Conservation (phyloP, 192 early-diverging fungal genomes). For the Umbelopsis isabellina region DNA sequence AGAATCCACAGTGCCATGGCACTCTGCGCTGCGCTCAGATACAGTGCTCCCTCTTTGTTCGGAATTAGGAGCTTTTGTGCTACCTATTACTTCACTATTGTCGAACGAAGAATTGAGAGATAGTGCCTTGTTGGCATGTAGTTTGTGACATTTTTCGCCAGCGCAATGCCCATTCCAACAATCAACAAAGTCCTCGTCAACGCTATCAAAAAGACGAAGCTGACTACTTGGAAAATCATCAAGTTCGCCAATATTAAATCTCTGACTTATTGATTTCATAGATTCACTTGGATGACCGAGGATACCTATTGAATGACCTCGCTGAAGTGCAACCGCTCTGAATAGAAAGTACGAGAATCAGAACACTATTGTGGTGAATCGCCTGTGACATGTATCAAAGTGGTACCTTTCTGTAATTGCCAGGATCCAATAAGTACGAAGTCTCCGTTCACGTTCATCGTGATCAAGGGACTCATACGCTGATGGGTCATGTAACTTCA, state of each 20-base stretch:
- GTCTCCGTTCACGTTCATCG: slow-evolving; percentile 14
- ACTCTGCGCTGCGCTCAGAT: too few species aligned
- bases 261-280: slow-evolving; percentile 1
- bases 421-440: slow-evolving; percentile 9
- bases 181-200: slow-evolving; percentile 24
- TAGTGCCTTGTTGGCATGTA: neutral
- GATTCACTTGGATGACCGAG: slow-evolving; percentile 9
- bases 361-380: neutral
- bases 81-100: neutral
- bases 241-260: slow-evolving; percentile 15
- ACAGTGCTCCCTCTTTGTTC: neutral
- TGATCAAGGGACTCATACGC: slow-evolving; percentile 1
- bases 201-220: slow-evolving; percentile 9
- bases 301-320: slow-evolving; percentile 17
- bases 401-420: slow-evolving; percentile 15
- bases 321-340: slow-evolving; percentile 8
- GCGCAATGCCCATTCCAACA: slow-evolving; percentile 19
- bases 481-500: neutral
- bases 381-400: neutral
- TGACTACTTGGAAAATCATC: slow-evolving; percentile 12
- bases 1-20: neutral
- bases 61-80: neutral
- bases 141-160: neutral
- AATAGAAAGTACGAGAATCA: neutral
- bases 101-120: slow-evolving; percentile 2